phyloP scores from a whole-genome alignment of 208 protist genomes.

The Acanthamoeba culbertsoni region DNA sequence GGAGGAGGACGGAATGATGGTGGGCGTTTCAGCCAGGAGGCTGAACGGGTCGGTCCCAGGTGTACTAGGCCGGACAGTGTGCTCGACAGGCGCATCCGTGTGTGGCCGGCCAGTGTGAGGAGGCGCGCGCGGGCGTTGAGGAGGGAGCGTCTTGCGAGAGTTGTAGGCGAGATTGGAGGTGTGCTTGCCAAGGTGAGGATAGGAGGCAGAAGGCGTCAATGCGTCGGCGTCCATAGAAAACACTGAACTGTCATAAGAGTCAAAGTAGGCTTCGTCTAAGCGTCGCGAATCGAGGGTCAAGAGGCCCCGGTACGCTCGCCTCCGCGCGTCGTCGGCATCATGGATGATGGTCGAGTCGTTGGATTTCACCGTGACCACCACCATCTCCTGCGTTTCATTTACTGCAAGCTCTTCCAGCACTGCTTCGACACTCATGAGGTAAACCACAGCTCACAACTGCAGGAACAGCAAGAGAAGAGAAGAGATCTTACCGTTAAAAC shows the following conservation, averaged over 20 bases:
- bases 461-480: background rate
- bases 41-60: no score
- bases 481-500: background rate
- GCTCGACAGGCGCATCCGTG: no score
- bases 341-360: background rate
- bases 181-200: background rate
- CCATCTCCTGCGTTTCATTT: background rate
- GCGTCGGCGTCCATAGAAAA: background rate
- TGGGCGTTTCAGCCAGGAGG: no score
- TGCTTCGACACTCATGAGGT: background rate
- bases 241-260: background rate
- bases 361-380: background rate
- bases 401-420: background rate
- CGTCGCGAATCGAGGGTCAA: no score
- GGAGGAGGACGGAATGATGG: background rate
- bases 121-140: background rate
- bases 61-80: no score
- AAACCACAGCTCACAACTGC: background rate
- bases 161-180: background rate
- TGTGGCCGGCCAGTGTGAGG: no score
- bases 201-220: background rate
- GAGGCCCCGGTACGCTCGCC: background rate
- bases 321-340: background rate
- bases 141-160: background rate
- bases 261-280: background rate